Base-by-base conservation (phyloP, 2,329 filamentous ascomycete species). In the Nigrospora sphaerica region DNA sequence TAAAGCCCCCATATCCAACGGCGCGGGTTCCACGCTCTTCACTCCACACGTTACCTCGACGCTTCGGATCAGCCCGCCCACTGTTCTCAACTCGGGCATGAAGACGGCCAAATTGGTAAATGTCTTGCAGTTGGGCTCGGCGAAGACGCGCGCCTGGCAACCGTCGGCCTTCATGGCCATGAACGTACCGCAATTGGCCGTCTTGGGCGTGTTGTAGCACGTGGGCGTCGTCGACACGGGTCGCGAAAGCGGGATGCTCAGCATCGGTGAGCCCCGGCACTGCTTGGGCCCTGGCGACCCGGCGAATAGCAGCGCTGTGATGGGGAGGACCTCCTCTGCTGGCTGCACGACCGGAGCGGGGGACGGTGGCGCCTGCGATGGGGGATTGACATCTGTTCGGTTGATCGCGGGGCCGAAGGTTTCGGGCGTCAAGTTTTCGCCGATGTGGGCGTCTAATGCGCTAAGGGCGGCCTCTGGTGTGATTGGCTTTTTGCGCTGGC, bases 281-380 rank as follows among this genome's bases (percentile, higher is more conserved):
- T 55, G 46, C 34, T 63, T 65, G 3, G 65, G 62, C 1, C 66
- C 64, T 11, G 63, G 64, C 13, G 61, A 50, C 13, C 62, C 58
- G 31, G 59, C 61, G 55, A 63, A 68, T 43, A 79, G 67, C 3
- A 69, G 70, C 32, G 75, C 65, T 0, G 67, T 69, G 53, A 77
- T 75, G 31, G 70, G 68, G 17, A 79, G 63, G 19, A 67, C 59
- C 1, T 67, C 63, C 17, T 57, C 55, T 3, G 43, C 34, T 44
- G 51, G 45, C 12, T 32, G 23, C 34, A 34, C 14, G 38, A 23
- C 65, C 67, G 11, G 70, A 66, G 11, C 67, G 69, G 41, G 69
- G 67, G 46, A 58, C 54, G 18, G 62, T 60, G 48, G 64, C 57
- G 43, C 31, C n/a, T n/a, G 40, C 23, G 17, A 42, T 38, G 41